A percentile compares a stretch with the other conserved stretches of the same genome.
phyloP scores from a whole-genome alignment of 305 asterid genomes.

The Petunia hybrid region DNA sequence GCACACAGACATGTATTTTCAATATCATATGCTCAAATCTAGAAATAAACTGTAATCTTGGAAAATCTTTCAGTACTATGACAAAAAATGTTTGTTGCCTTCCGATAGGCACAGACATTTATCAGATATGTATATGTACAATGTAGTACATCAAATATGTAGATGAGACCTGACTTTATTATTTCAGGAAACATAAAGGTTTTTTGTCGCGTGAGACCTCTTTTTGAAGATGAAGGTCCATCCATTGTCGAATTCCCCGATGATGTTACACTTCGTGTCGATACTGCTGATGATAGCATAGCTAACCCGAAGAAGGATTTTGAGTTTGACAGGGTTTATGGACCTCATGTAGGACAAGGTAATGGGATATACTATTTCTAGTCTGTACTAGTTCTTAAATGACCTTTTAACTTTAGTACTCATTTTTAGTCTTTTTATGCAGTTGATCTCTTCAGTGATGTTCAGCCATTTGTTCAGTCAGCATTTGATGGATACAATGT shows the following conservation, averaged over 20 bases:
- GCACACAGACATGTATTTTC: background rate
- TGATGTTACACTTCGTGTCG: slow-evolving; percentile 71
- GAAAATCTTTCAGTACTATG: slow-evolving; percentile 11
- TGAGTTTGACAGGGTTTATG: slow-evolving; percentile 98
- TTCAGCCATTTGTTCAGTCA: slow-evolving; percentile 99
- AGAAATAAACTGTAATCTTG: slow-evolving; percentile 20
- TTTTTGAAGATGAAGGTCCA: slow-evolving; percentile 95
- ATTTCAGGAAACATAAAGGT: slow-evolving; percentile 91
- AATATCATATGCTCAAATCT: slow-evolving; percentile 25
- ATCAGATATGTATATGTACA: slow-evolving; percentile 15
- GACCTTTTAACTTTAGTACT: slow-evolving; percentile 45
- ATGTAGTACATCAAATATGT: slow-evolving; percentile 6
- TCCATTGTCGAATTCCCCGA: slow-evolving; percentile 91
- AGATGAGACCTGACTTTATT: slow-evolving; percentile 33
- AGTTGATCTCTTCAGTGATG: slow-evolving; percentile 91
- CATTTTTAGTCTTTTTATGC: slow-evolving; percentile 49
- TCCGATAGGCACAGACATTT: background rate
- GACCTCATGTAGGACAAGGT: slow-evolving; percentile 99
- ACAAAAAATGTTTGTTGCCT: slow-evolving; percentile 9
- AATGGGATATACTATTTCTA: slow-evolving; percentile 19
- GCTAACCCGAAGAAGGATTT: slow-evolving; percentile 95
- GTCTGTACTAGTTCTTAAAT: slow-evolving; percentile 38
- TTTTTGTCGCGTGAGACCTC: slow-evolving; percentile 94
- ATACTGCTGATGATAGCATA: slow-evolving; percentile 77
- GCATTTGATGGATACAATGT: slow-evolving; percentile 98